These are phyloP conservation scores for Saraca asoca DNA, from an alignment of 331 rosid species.

Conservation along the genomic window DNA sequence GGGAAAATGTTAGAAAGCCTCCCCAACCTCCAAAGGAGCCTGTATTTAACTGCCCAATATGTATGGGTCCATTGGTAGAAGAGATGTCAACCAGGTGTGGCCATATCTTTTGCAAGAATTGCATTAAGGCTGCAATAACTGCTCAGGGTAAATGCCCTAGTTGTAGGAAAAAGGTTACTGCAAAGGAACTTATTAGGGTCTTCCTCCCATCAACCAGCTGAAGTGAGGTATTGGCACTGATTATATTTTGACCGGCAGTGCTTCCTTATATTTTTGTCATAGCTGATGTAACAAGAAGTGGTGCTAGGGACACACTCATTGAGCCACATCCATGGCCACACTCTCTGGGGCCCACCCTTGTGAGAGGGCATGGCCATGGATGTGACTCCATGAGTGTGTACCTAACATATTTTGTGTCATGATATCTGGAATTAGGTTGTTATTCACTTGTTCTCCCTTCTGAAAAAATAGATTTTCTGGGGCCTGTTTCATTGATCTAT, in stretches of 20 bases:
- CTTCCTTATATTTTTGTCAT: conserved; percentile 10
- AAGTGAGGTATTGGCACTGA: conserved; percentile 38
- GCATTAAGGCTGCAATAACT: conserved; percentile 57
- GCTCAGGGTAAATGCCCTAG: conserved; percentile 68
- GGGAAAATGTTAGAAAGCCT: conserved; percentile 23
- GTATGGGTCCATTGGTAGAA: conserved; percentile 59
- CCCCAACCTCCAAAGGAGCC: conserved; percentile 63
- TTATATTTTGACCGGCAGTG: conserved; percentile 29
- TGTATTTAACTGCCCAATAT: conserved; percentile 70
- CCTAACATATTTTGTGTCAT: too few relatives aligned
- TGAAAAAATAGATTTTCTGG: too few relatives aligned
- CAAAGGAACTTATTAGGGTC: conserved; percentile 63
- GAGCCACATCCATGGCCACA: too few relatives aligned
- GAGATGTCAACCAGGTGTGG: conserved; percentile 86
- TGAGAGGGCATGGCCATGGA: too few relatives aligned
- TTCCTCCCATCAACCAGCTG: conserved; percentile 64
- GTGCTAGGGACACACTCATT: not conserved
- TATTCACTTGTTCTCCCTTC: too few relatives aligned
- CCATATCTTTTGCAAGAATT: conserved; percentile 77
- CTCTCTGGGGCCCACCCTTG: too few relatives aligned
- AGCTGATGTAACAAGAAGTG: conserved; percentile 4
- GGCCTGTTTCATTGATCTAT: not conserved
- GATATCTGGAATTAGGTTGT: too few relatives aligned
- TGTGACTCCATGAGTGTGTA: too few relatives aligned
- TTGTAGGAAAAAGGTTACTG: conserved; percentile 63